Percentiles rank a stretch among this genome's conserved stretches.
Conservation (phyloP, 2,329 filamentous ascomycete species). For the Colletotrichum sublineola region DNA sequence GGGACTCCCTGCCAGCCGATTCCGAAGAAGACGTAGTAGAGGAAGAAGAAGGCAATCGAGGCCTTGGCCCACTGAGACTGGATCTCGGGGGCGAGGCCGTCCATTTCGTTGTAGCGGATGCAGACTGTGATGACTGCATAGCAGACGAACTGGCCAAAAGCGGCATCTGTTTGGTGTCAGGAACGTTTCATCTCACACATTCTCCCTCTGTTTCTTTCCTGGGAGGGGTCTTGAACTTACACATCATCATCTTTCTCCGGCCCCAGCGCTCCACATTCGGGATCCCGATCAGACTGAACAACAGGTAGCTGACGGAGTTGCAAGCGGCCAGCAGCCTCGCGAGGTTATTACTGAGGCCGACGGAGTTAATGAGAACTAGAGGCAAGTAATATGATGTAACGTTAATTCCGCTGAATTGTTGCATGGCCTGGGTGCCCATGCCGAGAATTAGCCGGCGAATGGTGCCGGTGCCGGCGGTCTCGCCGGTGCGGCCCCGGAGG, state of each 20-base stretch:
- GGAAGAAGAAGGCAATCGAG: slow-evolving; percentile 45
- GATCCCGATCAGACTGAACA: slow-evolving; percentile 48
- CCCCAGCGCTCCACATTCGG: slow-evolving; percentile 57
- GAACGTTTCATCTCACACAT: neutral
- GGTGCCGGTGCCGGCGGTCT: slow-evolving; percentile 60
- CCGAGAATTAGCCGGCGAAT: slow-evolving; percentile 65
- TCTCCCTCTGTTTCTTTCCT: neutral
- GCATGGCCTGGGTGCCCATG: slow-evolving; percentile 55
- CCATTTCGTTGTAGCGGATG: slow-evolving; percentile 56
- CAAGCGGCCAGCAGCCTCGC: slow-evolving; percentile 66
- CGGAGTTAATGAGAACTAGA: slow-evolving; percentile 64
- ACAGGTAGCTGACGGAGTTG: slow-evolving; percentile 52
- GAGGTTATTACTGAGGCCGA: slow-evolving; percentile 62
- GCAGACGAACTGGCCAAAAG: slow-evolving; percentile 64
- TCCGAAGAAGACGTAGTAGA: slow-evolving; percentile 45
- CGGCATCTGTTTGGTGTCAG: slow-evolving; percentile 50
- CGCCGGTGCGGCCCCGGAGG: slow-evolving; percentile 59
- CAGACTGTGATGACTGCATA: slow-evolving; percentile 65
- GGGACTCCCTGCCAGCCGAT: slow-evolving; percentile 44
- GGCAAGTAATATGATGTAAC: slow-evolving; percentile 56
- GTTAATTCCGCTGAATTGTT: slow-evolving; percentile 50
- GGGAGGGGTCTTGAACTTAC: slow-evolving; percentile 43
- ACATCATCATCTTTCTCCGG: slow-evolving; percentile 69
- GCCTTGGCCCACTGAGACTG: slow-evolving; percentile 40
- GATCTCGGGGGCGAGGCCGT: slow-evolving; percentile 26